Percentiles rank a stretch among this genome's conserved stretches.
Conservation (phyloP, 108 stramenopile species). For the Asterionellopsis glacialis region DNA sequence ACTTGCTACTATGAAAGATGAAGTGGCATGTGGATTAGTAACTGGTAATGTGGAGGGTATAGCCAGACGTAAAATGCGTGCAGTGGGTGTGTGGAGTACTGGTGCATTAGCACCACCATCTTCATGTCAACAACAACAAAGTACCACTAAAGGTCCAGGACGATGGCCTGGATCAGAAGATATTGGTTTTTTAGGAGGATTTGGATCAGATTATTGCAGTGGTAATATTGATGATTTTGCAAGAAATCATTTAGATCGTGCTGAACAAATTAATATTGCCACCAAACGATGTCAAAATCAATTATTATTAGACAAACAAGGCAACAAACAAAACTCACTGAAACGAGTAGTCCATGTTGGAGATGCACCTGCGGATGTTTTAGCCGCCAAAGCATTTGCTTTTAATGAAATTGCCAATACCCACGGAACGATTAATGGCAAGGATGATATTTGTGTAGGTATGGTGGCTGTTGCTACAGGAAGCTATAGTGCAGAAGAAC, state of each 20-base stretch:
- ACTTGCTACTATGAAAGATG: constrained; percentile 22
- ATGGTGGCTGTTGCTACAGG: constrained; percentile 55
- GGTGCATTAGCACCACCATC: constrained; percentile 34
- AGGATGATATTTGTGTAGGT: constrained; percentile 25
- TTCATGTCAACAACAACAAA: constrained; percentile 16
- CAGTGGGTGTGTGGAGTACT: constrained; percentile 35
- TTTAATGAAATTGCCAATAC: constrained; percentile 6
- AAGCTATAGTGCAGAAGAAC: constrained; percentile 36
- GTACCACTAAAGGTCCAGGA: too few species aligned
- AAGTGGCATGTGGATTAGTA: constrained; percentile 42
- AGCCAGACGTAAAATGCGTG: constrained; percentile 44
- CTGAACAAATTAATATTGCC: constrained; percentile 49
- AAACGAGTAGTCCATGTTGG: constrained; percentile 42
- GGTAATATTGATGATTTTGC: constrained; percentile 35
- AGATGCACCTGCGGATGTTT: constrained; percentile 57
- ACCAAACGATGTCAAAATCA: constrained; percentile 27
- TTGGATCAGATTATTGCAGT: constrained; percentile 55
- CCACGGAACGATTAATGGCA: not conserved
- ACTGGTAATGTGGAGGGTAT: constrained; percentile 63
- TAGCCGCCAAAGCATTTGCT: constrained; percentile 42
- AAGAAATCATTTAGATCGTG: constrained; percentile 50
- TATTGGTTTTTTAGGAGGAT: constrained; percentile 43
- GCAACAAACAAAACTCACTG: not conserved
- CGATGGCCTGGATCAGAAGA: constrained; percentile 40
- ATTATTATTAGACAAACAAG: constrained; percentile 1